Percentiles rank a stretch among this genome's conserved stretches.
These are phyloP conservation scores for Tricholoma flavovirens DNA, from an alignment of 768 basidiomycete species.

Conservation along the genomic window DNA sequence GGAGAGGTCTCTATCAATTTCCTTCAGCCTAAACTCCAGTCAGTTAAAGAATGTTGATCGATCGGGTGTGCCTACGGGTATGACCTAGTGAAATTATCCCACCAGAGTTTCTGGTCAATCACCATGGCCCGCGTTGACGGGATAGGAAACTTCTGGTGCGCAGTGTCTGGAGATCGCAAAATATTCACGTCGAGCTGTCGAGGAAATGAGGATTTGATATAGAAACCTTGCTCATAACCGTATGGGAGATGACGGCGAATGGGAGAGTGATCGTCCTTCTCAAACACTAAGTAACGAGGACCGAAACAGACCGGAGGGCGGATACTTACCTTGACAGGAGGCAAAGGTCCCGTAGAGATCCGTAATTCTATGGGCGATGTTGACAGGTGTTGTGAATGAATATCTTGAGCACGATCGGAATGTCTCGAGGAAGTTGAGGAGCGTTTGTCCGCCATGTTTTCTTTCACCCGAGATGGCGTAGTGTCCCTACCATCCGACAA, in stretches of 20 bases:
- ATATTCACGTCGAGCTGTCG: conserved; percentile 34
- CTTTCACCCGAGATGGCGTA: conserved; percentile 30
- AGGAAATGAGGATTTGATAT: conserved; percentile 31
- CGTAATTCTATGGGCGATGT: conserved; percentile 24
- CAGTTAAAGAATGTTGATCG: conserved; percentile 2
- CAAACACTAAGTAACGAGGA: not conserved
- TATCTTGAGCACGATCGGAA: conserved; percentile 19
- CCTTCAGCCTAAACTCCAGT: conserved; percentile 33
- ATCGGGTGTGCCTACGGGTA: conserved; percentile 29
- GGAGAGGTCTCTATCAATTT: conserved; percentile 44
- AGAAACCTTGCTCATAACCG: conserved; percentile 31
- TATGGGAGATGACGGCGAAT: conserved; percentile 25
- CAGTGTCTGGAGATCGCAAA: conserved; percentile 26
- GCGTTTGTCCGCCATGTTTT: conserved; percentile 30
- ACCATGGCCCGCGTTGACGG: conserved; percentile 30
- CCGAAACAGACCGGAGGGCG: conserved; percentile 1
- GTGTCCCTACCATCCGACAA: conserved; percentile 28
- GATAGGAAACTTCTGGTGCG: conserved; percentile 27
- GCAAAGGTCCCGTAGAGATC: conserved; percentile 21
- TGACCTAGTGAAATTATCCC: conserved; percentile 33
- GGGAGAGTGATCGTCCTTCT: conserved; percentile 27
- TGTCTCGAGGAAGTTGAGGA: conserved; percentile 19
- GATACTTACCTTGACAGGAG: conserved; percentile 23
- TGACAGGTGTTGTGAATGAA: conserved; percentile 7
- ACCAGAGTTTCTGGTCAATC: conserved; percentile 35